These are phyloP conservation scores for Tilletia walkeri DNA, from an alignment of 1,284 basidiomycete species.

Conservation along the genomic window DNA sequence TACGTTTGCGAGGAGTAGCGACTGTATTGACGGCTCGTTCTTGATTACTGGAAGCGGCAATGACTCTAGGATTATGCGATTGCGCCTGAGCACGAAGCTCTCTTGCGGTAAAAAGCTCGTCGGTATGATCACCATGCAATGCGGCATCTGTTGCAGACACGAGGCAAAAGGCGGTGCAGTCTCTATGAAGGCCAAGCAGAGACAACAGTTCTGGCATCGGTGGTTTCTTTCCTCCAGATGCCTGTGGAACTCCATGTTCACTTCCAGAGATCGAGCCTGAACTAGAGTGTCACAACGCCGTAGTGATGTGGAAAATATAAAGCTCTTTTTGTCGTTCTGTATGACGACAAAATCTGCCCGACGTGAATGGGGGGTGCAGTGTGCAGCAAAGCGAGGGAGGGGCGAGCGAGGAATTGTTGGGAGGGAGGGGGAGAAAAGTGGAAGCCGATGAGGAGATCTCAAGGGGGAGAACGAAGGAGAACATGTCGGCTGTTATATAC, in stretches of 20 bases:
- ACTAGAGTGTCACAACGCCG: neutral
- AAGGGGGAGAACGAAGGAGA: too few relatives aligned
- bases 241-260: neutral
- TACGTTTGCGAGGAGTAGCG: too few relatives aligned
- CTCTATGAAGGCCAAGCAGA: neutral
- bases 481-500: too few relatives aligned
- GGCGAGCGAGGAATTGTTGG: too few relatives aligned
- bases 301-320: neutral
- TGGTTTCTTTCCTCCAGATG: neutral
- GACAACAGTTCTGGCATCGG: neutral
- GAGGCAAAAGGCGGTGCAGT: neutral
- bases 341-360: neutral
- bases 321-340: neutral
- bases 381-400: too few relatives aligned
- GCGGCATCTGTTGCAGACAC: neutral
- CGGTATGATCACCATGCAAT: neutral
- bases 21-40: too few relatives aligned
- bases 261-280: neutral
- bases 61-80: too few relatives aligned
- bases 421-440: too few relatives aligned
- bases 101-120: neutral
- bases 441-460: too few relatives aligned
- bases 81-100: neutral
- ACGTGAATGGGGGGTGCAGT: too few relatives aligned
- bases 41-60: too few relatives aligned